Evolutionary conservation across 768 basidiomycete species (phyloP).

Genomic region (Lactarius evosmus): DNA sequence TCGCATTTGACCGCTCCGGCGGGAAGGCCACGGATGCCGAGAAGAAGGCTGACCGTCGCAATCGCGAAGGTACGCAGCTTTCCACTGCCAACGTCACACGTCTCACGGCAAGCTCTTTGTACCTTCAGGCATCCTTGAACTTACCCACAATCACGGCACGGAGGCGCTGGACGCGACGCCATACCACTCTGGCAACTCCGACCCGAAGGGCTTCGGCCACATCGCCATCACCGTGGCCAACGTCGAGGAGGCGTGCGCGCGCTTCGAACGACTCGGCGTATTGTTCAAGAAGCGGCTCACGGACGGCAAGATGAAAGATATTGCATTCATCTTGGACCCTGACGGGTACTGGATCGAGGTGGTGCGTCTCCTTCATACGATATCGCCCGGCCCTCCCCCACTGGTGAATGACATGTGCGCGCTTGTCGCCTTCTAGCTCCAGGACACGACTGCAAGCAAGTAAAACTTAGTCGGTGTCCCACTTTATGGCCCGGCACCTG

Average conservation of each 20-base stretch:
- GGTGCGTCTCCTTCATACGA: slow-evolving; percentile 13
- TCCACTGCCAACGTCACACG: background rate
- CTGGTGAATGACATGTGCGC: background rate
- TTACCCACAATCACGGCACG: slow-evolving; percentile 89
- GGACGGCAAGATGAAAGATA: slow-evolving; percentile 83
- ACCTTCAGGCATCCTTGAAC: slow-evolving; percentile 65
- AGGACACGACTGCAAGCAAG: background rate
- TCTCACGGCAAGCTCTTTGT: background rate
- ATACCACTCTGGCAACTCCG: slow-evolving; percentile 82
- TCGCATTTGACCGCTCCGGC: slow-evolving; percentile 69
- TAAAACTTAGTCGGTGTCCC: background rate
- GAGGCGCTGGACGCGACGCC: slow-evolving; percentile 81
- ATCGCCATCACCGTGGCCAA: slow-evolving; percentile 84
- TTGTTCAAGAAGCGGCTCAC: slow-evolving; percentile 82
- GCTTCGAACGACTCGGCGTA: slow-evolving; percentile 78
- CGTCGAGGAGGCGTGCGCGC: slow-evolving; percentile 75
- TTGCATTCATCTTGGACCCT: slow-evolving; percentile 83
- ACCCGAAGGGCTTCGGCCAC: slow-evolving; percentile 82
- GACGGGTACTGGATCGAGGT: slow-evolving; percentile 48
- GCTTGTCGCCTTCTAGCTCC: slow-evolving; percentile 1
- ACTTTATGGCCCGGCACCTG: background rate
- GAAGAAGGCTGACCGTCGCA: slow-evolving; percentile 45
- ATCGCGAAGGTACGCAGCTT: slow-evolving; percentile 58
- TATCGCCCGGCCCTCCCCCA: background rate
- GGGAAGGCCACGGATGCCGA: slow-evolving; percentile 50